phyloP scores from a whole-genome alignment of 2,329 filamentous ascomycete genomes.

The Xylaria sp. region DNA sequence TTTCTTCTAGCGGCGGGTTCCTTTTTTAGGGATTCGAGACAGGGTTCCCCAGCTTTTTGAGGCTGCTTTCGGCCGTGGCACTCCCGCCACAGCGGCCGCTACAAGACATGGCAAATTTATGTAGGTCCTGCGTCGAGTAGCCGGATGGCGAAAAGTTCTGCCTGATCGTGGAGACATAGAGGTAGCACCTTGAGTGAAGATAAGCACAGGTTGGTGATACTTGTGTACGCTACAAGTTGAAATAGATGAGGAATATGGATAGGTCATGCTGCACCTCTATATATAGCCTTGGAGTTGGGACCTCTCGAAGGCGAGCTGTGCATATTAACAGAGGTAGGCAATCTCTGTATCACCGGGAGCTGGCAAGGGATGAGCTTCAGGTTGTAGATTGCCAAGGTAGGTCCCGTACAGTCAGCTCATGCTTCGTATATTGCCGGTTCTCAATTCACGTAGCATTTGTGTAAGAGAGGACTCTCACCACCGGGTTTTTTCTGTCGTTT shows the following conservation, averaged over 20 bases:
- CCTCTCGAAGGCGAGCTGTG: neutral
- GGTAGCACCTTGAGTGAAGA: no score
- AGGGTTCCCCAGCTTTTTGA: slow-evolving; percentile 20
- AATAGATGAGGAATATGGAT: neutral
- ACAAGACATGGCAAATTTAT: no score
- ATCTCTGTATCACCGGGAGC: neutral
- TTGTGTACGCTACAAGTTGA: neutral
- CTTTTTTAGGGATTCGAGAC: slow-evolving; percentile 4
- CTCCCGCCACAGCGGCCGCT: slow-evolving; percentile 12
- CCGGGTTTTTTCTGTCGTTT: no score
- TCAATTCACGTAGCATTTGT: no score
- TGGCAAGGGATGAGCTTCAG: neutral
- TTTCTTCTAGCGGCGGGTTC: slow-evolving; percentile 6
- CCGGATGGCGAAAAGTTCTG: neutral
- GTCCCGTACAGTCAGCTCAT: no score
- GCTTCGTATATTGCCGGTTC: no score
- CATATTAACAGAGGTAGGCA: neutral
- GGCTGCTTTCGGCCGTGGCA: slow-evolving; percentile 15
- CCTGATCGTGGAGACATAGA: no score
- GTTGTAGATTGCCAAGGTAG: no score
- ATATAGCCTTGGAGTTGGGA: neutral
- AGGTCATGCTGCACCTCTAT: neutral
- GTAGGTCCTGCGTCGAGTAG: neutral
- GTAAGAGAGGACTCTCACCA: no score
- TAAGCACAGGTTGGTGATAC: neutral